Evolutionary conservation across 2,329 filamentous ascomycete species (phyloP).

Genomic region (Ceratocystis colombiana): DNA sequence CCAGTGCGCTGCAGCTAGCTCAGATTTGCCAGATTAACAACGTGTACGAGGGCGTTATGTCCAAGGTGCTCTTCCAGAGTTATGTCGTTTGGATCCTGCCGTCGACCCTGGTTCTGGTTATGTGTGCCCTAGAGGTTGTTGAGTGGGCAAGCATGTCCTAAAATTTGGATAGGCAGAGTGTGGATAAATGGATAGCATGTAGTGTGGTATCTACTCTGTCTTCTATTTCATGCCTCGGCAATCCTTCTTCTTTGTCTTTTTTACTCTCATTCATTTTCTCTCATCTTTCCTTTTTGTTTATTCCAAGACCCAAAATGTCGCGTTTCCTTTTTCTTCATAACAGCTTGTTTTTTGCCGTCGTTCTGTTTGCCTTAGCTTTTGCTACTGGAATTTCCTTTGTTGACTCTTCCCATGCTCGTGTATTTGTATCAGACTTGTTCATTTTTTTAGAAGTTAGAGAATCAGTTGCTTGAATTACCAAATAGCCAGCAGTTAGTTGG

Average conservation of each 20-base stretch:
- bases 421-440: slow-evolving; percentile 13
- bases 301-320: not conserved
- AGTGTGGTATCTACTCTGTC: not conserved
- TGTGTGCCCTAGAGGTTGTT: slow-evolving; percentile 83
- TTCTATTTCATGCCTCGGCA: not conserved
- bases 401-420: not conserved
- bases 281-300: not conserved
- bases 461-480: not conserved
- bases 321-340: not conserved
- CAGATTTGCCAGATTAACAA: slow-evolving; percentile 98
- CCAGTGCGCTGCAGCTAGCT: slow-evolving; percentile 83
- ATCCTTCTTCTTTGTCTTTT: not conserved
- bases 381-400: too few relatives aligned
- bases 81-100: slow-evolving; percentile 85
- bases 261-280: not conserved
- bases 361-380: not conserved
- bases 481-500: not conserved
- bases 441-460: slow-evolving; percentile 13
- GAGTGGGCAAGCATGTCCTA: slow-evolving; percentile 59
- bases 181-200: not conserved
- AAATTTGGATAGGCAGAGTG: not conserved
- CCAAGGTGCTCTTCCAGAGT: slow-evolving; percentile 85
- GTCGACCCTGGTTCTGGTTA: slow-evolving; percentile 79
- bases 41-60: slow-evolving; percentile 93
- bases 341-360: not conserved